Base-by-base conservation (phyloP, 768 basidiomycete species). In the Agaricus subrufescens region DNA sequence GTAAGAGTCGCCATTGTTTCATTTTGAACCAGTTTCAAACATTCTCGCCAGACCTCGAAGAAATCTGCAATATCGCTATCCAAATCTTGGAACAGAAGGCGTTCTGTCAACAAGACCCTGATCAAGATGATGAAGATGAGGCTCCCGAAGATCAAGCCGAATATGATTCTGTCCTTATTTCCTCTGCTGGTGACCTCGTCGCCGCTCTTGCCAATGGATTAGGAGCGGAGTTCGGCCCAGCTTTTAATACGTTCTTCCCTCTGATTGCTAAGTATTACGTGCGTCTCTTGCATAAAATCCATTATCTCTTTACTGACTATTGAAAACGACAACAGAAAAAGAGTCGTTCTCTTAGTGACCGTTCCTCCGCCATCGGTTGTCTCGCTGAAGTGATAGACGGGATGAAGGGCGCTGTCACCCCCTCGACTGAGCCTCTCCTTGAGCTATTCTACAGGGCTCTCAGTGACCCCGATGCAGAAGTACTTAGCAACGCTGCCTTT, bases 311-410 rank as follows among this genome's bases (percentile, higher is more conserved):
- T 29, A 31, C 37, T 51, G 31, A 19, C 27, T 3, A 30, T 59
- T 47, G 34, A 37, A 52, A 4, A 57, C 15, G 45, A 25, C 50
- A 45, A 23, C 66, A 94, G 92, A 89, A 88, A 75, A 86, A 87
- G 72, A 87, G 79, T 65, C 86, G 94, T 54, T 91, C 94, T 3
- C 77, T 89, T 56, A 91, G 89, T 60, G 97, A 99, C 69, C 87
- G 91, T 39, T 96, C 96, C 9, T 87, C 94, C 46, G 86, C 94
- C 26, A 89, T 98, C 60, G 97, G 97, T 4, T 90, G 89, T 60
- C 77, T 99, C 37, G 95, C 95, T 38, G 97, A 99, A 74, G 91
- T 98, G 60, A 95, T 96, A 67, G 84, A 87, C 23, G 94, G 94
- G 46, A 86, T 98, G 80, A 93, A 95, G 74, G 73, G 72, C 45